Evolutionary conservation across 768 basidiomycete species (phyloP).

Genomic region (Tylopilus vinaceipallidus): DNA sequence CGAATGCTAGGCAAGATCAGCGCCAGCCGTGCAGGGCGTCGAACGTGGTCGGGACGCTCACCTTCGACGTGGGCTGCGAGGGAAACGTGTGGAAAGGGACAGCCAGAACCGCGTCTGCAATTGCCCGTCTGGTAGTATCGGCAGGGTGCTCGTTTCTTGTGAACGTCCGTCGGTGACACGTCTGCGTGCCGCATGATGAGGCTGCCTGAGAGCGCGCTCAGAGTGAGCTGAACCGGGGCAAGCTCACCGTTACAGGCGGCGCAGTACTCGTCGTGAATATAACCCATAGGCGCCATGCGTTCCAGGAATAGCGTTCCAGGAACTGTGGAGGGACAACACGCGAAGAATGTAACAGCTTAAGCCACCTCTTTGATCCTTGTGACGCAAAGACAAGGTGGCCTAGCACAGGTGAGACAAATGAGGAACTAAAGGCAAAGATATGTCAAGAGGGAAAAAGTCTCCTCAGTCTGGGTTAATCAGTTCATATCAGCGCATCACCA

Average conservation of each 20-base stretch:
- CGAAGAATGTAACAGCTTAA: conserved; percentile 11
- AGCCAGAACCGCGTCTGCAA: conserved; percentile 28
- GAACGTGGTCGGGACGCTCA: conserved; percentile 8
- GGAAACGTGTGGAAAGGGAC: conserved; percentile 24
- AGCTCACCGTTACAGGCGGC: conserved; percentile 17
- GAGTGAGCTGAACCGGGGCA: not conserved
- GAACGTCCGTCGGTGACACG: not conserved
- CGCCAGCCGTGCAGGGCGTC: not conserved
- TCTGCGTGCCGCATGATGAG: conserved; percentile 12
- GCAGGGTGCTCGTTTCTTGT: conserved; percentile 17
- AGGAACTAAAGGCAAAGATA: conserved; percentile 8
- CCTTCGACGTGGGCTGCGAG: conserved; percentile 12
- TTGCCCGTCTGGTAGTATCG: conserved; percentile 26
- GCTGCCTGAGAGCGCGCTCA: conserved; percentile 1
- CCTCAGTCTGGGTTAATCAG: conserved; percentile 8
- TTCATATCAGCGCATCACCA: conserved; percentile 20
- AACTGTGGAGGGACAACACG: not conserved
- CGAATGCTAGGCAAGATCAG: conserved; percentile 15
- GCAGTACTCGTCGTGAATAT: conserved; percentile 15
- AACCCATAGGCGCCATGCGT: conserved; percentile 9
- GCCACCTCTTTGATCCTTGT: conserved; percentile 27
- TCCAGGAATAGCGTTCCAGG: conserved; percentile 4
- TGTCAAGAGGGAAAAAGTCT: conserved; percentile 15
- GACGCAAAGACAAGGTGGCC: conserved; percentile 37
- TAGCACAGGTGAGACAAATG: conserved; percentile 23